Base-by-base conservation (phyloP, 2,329 filamentous ascomycete genomes). In the Stagonosporopsis cucurbitacearum region DNA sequence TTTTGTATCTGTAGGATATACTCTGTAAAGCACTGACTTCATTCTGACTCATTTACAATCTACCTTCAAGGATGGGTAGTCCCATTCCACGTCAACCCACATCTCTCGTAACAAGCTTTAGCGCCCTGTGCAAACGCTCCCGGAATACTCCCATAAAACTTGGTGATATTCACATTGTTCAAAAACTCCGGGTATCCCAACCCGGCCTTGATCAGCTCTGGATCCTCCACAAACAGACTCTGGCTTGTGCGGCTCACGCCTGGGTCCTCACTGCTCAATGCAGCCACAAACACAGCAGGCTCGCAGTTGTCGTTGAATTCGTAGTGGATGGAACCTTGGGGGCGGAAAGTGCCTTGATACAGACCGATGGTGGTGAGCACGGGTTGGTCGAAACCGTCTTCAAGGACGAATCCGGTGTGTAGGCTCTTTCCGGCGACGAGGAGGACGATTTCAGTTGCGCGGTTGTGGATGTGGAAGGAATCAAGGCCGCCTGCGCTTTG, bases 381-480 rank as follows among this genome's bases (percentile, higher is more conserved):
- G 39, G 48, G 48, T 17, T 50, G 39, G 30, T 50, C 48, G 39
- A 50, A 50, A 30, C 48, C 48, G 17, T 50, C 48, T 37, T 43
- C 48, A 8, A 50, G 39, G 39, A 50, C 48, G 39, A 50, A 50
- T 22, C 39, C 48, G 6, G 39, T 50, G 39, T 50, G 39, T 6
- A 50, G 39, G n/a, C 39, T 37, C 17, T 50, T 50, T 22, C 48
- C 39, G 23, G 48, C 39, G 30, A 50, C 48, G 22, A 43, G 48
- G 23, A 50, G 48, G 22, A 50, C 30, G 35, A 50, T 50, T 26
- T 50, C 48, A 17, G 48, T 43, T 12, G 48, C 48, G 12, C 48
- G 39, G 19, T 50, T 50, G 39, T 50, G 47, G 28, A 50, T 50
- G 30, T 50, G 47, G 37, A 50, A 50, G 20, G 47, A 50, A 39